Percentiles rank a stretch among this genome's conserved stretches.
Conservation (phyloP, 495 filamentous ascomycete genomes). For the Penicillium angulare region DNA sequence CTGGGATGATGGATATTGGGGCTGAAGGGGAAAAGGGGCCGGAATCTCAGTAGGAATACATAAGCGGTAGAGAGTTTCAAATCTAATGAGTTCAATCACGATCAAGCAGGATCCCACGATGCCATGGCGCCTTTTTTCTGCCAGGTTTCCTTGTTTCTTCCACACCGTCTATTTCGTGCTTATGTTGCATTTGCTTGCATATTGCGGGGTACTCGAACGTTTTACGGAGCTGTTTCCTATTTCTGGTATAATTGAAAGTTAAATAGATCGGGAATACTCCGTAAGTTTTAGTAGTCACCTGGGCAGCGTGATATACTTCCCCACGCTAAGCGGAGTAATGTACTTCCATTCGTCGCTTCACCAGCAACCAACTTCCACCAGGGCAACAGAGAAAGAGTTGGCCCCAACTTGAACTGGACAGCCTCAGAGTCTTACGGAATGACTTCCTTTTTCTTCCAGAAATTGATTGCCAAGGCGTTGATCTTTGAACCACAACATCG, state of each 20-base stretch:
- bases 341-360: too few relatives aligned
- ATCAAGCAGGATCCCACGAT: background rate
- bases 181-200: too few relatives aligned
- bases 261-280: background rate
- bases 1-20: conserved; percentile 40
- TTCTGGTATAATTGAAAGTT: background rate
- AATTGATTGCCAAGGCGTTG: too few relatives aligned
- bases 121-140: background rate
- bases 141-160: background rate
- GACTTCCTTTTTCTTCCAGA: too few relatives aligned
- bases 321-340: too few relatives aligned
- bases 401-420: too few relatives aligned
- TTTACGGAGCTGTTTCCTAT: background rate
- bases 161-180: background rate
- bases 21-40: conserved; percentile 26
- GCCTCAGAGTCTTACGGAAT: too few relatives aligned
- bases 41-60: conserved; percentile 11
- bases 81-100: conserved; percentile 4
- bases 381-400: too few relatives aligned
- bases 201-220: background rate
- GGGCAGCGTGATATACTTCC: too few relatives aligned
- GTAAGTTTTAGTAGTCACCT: too few relatives aligned
- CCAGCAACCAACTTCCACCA: too few relatives aligned
- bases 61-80: background rate
- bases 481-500: too few relatives aligned